Evolutionary conservation across 2,329 filamentous ascomycete genomes (phyloP).

Genomic region (Colletotrichum spinosum): DNA sequence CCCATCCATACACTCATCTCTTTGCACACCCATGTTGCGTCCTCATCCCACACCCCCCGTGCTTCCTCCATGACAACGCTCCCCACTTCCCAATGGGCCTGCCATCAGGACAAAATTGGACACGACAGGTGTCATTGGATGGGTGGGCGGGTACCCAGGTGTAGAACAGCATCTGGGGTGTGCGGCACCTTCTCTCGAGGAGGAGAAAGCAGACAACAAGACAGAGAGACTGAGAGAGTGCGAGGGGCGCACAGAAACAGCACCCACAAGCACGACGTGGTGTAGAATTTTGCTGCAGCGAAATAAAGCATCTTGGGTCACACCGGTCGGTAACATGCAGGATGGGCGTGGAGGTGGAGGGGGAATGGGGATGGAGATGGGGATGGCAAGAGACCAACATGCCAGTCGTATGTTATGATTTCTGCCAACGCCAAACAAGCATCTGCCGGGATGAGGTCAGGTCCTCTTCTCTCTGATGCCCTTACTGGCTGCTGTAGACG

Average conservation of each 20-base stretch:
- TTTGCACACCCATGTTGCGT: neutral
- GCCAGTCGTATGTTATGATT: neutral
- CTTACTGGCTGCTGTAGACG: too few species aligned
- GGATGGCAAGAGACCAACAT: too few species aligned
- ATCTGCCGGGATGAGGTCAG: neutral
- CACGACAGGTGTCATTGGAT: constrained; percentile 28
- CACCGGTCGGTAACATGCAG: too few species aligned
- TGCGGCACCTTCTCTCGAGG: neutral
- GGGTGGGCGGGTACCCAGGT: constrained; percentile 14
- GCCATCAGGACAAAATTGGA: constrained; percentile 9
- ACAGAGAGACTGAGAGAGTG: neutral
- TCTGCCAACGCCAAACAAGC: constrained; percentile 19
- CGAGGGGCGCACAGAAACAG: too few species aligned
- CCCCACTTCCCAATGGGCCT: constrained; percentile 6
- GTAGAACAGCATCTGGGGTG: constrained; percentile 3
- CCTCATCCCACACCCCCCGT: neutral
- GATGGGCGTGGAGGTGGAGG: too few species aligned
- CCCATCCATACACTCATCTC: neutral
- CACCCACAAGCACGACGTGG: too few species aligned
- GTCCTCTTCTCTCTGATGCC: too few species aligned
- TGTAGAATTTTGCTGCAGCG: too few species aligned
- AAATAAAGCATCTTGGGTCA: too few species aligned
- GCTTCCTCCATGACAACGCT: neutral
- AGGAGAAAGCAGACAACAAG: too few species aligned
- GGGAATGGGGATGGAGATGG: too few species aligned